Evolutionary conservation across 73 alveolate species (phyloP), one percentile per base, ranked within the genome.

Genomic region (Paramecium sexaurelia): DNA sequence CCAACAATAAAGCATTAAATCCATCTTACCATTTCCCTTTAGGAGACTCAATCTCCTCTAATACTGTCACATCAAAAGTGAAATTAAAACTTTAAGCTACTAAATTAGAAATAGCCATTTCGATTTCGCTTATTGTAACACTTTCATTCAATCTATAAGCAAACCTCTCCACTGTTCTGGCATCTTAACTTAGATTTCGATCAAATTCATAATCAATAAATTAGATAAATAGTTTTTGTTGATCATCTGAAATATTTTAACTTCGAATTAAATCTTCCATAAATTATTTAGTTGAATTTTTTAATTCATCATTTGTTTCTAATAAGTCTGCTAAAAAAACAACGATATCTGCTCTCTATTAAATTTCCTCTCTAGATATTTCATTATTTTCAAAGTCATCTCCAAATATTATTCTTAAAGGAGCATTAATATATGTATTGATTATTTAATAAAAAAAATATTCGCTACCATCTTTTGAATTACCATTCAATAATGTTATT

Each of bases 1-100:
- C 86, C 51, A 71, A 11, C 13, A 71, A 32, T n/a, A 71, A 22
- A 0, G 56, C 86, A 71, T 36, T 33, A 13, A 86, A 36, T 24
- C 73, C 86, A 86, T 71, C 82, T 24, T 66, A 32, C 93, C 93
- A 86, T 57, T 86, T 86, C 26, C 93, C 93, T 37, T 39, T 86
- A n/a, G 93, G 35, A 27, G 87, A 9, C 19, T 86, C 86, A 0
- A 86, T 71, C 17, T 43, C 6, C 6, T 61, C 27, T 15, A 13
- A 1, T 6, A 86, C 93, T 6, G 17, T 37, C 1, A 57, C 82
- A 37, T 86, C 87, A n/a, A 40, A 33, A 0, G 87, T 61, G 20
- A 86, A 37, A 37, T 86, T 86, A 47, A 39, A 22, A 20, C 87
- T 37, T 37, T 57, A 9, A 22, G 47, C 61, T 7, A 71, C 35